Percentiles rank a stretch among this genome's conserved stretches.
phyloP scores from a whole-genome alignment of 148 eudicot genomes.

The Rhododendron griersonianum region DNA sequence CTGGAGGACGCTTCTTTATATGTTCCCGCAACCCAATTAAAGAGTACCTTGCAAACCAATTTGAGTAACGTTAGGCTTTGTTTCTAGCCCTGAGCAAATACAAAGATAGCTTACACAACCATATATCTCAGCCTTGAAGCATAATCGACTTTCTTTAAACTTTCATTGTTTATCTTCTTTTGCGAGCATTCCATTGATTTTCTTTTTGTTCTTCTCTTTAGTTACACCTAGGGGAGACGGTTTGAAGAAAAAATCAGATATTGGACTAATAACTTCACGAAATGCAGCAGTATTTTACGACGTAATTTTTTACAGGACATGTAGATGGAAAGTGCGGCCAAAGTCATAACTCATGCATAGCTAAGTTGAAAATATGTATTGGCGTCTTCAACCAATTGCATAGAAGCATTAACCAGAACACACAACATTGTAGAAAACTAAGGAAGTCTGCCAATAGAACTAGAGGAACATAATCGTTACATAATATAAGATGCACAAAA shows the following conservation, averaged over 20 bases:
- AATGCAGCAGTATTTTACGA: neutral
- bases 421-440: neutral
- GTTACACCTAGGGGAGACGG: neutral
- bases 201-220: neutral
- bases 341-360: neutral
- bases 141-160: neutral
- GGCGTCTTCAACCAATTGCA: neutral
- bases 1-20: conserved; percentile 95
- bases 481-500: neutral
- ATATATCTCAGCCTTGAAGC: neutral
- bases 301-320: neutral
- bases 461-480: neutral
- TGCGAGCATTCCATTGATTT: neutral
- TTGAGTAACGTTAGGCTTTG: neutral
- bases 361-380: neutral
- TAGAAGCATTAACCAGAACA: neutral
- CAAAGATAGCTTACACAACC: neutral
- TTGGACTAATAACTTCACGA: neutral
- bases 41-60: conserved; percentile 56
- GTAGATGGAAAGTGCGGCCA: neutral
- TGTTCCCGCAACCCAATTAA: conserved; percentile 82
- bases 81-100: neutral
- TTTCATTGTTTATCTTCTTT: neutral
- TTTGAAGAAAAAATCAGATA: neutral
- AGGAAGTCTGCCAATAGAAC: neutral